Evolutionary conservation across 78 protist genomes (phyloP).

Genomic region (Guillardia theta): DNA sequence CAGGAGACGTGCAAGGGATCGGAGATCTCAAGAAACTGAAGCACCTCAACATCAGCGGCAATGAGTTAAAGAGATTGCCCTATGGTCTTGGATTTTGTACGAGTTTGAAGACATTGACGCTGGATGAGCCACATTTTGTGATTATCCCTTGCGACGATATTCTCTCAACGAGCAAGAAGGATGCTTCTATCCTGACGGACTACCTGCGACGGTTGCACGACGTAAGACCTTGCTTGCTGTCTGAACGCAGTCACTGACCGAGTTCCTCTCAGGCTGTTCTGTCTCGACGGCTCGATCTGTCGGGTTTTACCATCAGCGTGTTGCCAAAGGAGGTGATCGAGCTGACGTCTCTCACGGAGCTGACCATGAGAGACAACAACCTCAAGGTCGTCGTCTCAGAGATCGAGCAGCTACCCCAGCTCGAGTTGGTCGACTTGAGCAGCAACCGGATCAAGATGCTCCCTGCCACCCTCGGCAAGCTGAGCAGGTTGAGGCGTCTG

Average conservation of each 20-base stretch:
- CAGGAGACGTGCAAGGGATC: not conserved
- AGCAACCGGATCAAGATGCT: not conserved
- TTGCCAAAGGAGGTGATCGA: not conserved
- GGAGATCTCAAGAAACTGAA: not conserved
- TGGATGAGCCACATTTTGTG: not conserved
- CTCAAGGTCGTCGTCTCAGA: not conserved
- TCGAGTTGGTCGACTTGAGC: not conserved
- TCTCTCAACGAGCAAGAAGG: not conserved
- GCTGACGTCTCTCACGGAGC: not conserved
- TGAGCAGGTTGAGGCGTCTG: not conserved
- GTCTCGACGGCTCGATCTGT: not conserved
- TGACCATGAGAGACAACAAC: not conserved
- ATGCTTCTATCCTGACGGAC: not conserved
- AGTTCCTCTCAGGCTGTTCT: not conserved
- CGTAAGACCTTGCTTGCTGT: not conserved
- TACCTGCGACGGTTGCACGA: not conserved
- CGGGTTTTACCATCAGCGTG: not conserved
- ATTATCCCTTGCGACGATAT: not conserved
- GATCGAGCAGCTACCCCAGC: not conserved
- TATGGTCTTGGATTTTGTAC: conserved; percentile 1
- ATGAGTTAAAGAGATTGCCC: not conserved
- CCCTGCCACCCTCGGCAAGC: not conserved
- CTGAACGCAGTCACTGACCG: not conserved
- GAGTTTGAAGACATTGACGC: not conserved
- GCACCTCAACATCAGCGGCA: not conserved